A percentile compares a stretch with the other conserved stretches of the same genome.
Evolutionary conservation across 2,329 filamentous ascomycete genomes (phyloP).

Genomic region (Aspergillus sp.): DNA sequence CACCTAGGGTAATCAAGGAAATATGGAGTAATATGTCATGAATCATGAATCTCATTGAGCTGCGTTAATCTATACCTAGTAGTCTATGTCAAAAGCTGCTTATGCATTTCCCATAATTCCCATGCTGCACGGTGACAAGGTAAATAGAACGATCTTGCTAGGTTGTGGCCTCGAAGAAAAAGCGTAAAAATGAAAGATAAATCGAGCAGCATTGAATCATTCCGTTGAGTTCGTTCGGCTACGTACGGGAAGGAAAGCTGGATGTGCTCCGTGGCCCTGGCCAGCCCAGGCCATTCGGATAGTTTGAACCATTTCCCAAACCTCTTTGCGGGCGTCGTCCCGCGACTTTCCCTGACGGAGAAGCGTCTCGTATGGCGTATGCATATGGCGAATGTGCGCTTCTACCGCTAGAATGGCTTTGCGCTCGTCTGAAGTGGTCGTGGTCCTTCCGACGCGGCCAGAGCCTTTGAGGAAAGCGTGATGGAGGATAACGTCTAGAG

Average conservation of each 20-base stretch:
- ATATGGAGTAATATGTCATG: neutral
- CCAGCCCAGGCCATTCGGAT: slow-evolving; percentile 36
- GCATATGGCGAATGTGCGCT: slow-evolving; percentile 45
- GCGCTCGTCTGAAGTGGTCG: slow-evolving; percentile 30
- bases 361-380: slow-evolving; percentile 42
- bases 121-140: neutral
- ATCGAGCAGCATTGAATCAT: neutral
- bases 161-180: too few species aligned
- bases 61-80: slow-evolving; percentile 1
- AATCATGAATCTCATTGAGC: neutral
- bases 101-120: slow-evolving; percentile 5
- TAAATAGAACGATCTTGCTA: neutral
- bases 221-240: neutral
- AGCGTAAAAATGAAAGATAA: too few species aligned
- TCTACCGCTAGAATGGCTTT: slow-evolving; percentile 43
- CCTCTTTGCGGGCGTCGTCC: slow-evolving; percentile 30
- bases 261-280: neutral
- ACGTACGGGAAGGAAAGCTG: slow-evolving; percentile 13
- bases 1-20: neutral
- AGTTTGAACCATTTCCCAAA: slow-evolving; percentile 29
- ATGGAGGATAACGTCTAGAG: slow-evolving; percentile 32
- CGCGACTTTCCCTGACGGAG: slow-evolving; percentile 27
- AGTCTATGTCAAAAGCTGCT: slow-evolving; percentile 10
- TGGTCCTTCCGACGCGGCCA: slow-evolving; percentile 40
- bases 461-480: slow-evolving; percentile 45